phyloP scores from a whole-genome alignment of 768 basidiomycete genomes.

The Boletus rex-veris region DNA sequence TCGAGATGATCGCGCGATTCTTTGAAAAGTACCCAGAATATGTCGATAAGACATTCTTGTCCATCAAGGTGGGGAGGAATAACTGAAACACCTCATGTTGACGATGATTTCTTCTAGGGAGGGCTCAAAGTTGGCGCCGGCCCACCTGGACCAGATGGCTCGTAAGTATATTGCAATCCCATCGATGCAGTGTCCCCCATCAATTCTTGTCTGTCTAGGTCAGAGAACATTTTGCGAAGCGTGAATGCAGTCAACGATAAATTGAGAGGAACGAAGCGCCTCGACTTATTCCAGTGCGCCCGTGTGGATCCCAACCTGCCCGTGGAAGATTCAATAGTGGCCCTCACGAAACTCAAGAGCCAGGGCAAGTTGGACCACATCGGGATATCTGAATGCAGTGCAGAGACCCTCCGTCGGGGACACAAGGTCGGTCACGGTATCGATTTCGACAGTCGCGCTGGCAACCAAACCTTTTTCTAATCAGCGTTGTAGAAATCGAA shows the following conservation, averaged over 20 bases:
- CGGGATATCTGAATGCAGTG: conserved; percentile 53
- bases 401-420: conserved; percentile 43
- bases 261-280: conserved; percentile 50
- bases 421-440: conserved; percentile 13
- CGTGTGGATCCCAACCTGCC: conserved; percentile 41
- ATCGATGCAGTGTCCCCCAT: not conserved
- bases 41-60: conserved; percentile 35
- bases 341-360: conserved; percentile 38
- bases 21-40: conserved; percentile 40
- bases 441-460: not conserved
- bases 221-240: conserved; percentile 44
- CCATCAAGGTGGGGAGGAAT: conserved; percentile 28
- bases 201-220: not conserved
- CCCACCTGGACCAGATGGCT: conserved; percentile 20
- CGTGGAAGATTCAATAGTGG: conserved; percentile 44
- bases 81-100: not conserved
- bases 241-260: conserved; percentile 40
- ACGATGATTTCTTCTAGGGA: conserved; percentile 6
- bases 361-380: conserved; percentile 46
- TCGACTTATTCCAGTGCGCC: conserved; percentile 58
- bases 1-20: conserved; percentile 50
- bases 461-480: conserved; percentile 21
- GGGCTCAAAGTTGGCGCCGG: not conserved
- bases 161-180: conserved; percentile 15
- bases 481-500: conserved; percentile 66